A percentile compares a stretch with the other conserved stretches of the same genome.
phyloP scores from a whole-genome alignment of 78 protist species.

The Dictyostelium discoideum region DNA sequence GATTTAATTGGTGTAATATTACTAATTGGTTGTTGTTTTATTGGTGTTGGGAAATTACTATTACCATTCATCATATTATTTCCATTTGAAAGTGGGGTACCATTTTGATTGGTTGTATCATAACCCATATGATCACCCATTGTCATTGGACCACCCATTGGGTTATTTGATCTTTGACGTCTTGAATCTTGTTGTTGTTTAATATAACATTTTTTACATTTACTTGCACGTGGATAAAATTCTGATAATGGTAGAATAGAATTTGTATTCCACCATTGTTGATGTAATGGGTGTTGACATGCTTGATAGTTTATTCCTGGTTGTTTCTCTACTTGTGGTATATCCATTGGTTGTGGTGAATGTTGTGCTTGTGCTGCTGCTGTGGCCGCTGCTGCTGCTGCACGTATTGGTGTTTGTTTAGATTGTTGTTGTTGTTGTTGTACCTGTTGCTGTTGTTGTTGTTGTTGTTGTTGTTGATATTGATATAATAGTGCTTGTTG shows the following conservation, averaged over 20 bases:
- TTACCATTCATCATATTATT: not conserved
- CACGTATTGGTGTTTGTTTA: conserved; percentile 3
- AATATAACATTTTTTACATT: conserved; percentile 65
- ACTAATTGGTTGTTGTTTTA: not conserved
- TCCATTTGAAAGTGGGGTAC: not conserved
- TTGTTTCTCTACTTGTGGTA: not conserved
- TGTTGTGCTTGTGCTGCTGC: not conserved
- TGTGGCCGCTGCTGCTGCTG: conserved; percentile 6
- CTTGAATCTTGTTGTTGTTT: conserved; percentile 65
- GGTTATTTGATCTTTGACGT: not conserved
- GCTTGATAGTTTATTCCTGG: conserved; percentile 18
- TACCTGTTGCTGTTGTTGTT: not conserved
- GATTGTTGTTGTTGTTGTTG: not conserved
- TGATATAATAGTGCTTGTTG: not conserved
- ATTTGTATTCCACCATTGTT: conserved; percentile 64
- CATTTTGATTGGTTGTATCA: not conserved
- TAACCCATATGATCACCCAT: not conserved
- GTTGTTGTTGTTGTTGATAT: not conserved
- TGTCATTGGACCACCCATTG: not conserved
- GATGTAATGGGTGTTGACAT: conserved; percentile 45
- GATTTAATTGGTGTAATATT: conserved; percentile 10
- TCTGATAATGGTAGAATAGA: conserved; percentile 55
- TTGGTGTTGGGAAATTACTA: not conserved
- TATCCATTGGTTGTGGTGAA: not conserved
- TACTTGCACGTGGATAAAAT: conserved; percentile 47